These are phyloP conservation scores for Wickerhamomyces sp. DNA, from an alignment of 1,139 yeast species.

Conservation along the genomic window DNA sequence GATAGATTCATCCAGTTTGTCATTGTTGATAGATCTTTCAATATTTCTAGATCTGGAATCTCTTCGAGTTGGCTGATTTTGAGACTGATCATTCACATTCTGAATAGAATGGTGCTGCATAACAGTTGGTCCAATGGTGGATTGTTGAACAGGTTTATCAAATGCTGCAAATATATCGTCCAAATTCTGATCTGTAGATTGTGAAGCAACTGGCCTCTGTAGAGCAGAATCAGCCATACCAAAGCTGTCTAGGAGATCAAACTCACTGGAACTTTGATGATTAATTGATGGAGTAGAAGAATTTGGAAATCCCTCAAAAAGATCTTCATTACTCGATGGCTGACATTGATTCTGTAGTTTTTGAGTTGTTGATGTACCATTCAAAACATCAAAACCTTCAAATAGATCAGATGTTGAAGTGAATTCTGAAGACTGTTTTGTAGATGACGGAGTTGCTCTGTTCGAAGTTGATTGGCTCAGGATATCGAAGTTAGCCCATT, in stretches of 20 bases:
- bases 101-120: background rate
- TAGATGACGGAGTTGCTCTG: background rate
- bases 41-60: slow-evolving; percentile 1
- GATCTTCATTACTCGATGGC: slow-evolving; percentile 6
- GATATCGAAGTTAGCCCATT: slow-evolving; percentile 23
- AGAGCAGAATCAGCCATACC: slow-evolving; percentile 1
- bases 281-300: background rate
- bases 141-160: slow-evolving; percentile 16
- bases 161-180: slow-evolving; percentile 28
- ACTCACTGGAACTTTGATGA: background rate
- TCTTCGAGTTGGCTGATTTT: background rate
- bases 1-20: slow-evolving; percentile 45
- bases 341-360: background rate
- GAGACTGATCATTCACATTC: background rate
- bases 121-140: background rate
- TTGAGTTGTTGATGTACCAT: background rate
- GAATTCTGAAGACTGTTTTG: background rate
- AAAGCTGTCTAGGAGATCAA: slow-evolving; percentile 25
- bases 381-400: slow-evolving; percentile 19
- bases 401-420: slow-evolving; percentile 10
- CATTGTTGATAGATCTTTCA: slow-evolving; percentile 7
- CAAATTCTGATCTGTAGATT: slow-evolving; percentile 12
- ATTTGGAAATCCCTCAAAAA: slow-evolving; percentile 19
- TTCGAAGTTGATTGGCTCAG: slow-evolving; percentile 10
- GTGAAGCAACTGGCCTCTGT: background rate